Conservation (phyloP, 176 grass and related monocot genomes). For the Puya raimondii region DNA sequence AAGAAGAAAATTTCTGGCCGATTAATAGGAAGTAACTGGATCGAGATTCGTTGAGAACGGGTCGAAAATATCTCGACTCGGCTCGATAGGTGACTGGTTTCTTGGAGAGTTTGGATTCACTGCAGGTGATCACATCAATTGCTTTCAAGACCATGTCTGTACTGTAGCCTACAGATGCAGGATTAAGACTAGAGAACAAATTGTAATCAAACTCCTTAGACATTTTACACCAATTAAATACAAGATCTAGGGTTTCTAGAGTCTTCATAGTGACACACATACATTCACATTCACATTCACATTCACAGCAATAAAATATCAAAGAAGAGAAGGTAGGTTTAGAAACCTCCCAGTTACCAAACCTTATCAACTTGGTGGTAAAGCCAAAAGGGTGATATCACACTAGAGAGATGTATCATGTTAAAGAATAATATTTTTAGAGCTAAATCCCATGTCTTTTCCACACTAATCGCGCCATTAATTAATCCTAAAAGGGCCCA, state of each 20-base stretch:
- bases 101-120: too few relatives aligned
- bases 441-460: too few relatives aligned
- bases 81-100: too few relatives aligned
- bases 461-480: too few relatives aligned
- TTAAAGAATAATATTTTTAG: too few relatives aligned
- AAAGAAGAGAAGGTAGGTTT: conserved; percentile 10
- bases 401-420: not conserved
- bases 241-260: conserved; percentile 5
- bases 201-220: conserved; percentile 5
- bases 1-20: too few relatives aligned
- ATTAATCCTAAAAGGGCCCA: too few relatives aligned
- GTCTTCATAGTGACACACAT: not conserved
- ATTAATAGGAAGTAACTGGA: too few relatives aligned
- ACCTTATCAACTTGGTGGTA: conserved; percentile 18
- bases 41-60: too few relatives aligned
- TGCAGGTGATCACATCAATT: not conserved
- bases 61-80: too few relatives aligned
- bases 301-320: not conserved
- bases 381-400: conserved; percentile 7
- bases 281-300: too few relatives aligned
- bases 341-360: conserved; percentile 17
- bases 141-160: not conserved
- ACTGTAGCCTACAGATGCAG: conserved; percentile 3
- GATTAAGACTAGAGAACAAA: conserved; percentile 17
- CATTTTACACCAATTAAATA: conserved; percentile 4